Base-by-base conservation (phyloP, 2,329 filamentous ascomycete genomes). In the Sporothrix mexicana region DNA sequence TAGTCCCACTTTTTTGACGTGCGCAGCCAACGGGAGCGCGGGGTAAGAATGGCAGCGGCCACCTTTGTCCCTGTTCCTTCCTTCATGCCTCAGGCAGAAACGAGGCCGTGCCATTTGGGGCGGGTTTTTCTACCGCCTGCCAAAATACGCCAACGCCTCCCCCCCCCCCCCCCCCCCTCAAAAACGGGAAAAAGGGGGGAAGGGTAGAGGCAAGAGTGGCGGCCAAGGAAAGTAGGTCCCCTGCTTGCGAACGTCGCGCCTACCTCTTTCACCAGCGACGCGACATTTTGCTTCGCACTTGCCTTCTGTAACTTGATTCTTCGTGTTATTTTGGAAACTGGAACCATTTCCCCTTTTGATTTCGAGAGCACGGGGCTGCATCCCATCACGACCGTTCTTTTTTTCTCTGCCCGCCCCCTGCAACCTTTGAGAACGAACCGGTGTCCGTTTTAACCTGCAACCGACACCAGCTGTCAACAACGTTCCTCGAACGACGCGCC, bases 201-300 rank as follows among this genome's bases (percentile, higher is more conserved):
- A 55, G 69, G 55, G 53, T 51, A 20, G n/a, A 51, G 23, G 23
- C 23, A 57, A 12, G 12, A 49, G 53, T 25, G 43, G 47, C 30
- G 47, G 49, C 25, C 25, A 69, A 41, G 67, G 67, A 53, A 69
- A 53, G 68, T 20, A 15, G 41, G 49, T 30, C 53, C 49, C 30
- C 59, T 41, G 41, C 15, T 45, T 43, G 36, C 9, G 70, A 49
- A 55, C 45, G 68, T 74, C 74, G 75, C 75, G 75, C 75, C 70
- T 75, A 57, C 74, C 72, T 57, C 68, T 23, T 47, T 66, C 20
- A 36, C 23, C n/a, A 74, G 72, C 70, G 75, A 76, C 75, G 75
- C 75, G 75, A 76, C 75, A 76, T 68, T 73, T 74, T 71, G 71
- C 49, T 61, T 70, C 17, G 67, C 61, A 67, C 59, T 36, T 59